Evolutionary conservation across 306 rosid species (phyloP).

Genomic region (Heteromeles arbutifolia): DNA sequence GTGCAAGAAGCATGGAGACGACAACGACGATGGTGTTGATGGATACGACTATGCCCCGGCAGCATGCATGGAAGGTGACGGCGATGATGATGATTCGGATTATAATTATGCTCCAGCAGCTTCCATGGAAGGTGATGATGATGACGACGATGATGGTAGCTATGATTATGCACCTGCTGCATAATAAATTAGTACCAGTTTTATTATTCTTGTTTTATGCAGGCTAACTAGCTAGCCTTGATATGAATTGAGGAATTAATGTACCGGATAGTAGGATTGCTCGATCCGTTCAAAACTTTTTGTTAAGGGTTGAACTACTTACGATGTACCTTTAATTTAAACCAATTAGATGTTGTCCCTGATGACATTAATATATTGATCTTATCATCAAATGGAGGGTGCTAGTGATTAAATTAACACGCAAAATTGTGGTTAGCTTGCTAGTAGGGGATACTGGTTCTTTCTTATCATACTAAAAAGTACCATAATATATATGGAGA

Average conservation of each 20-base stretch:
- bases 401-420: no score
- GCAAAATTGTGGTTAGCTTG: no score
- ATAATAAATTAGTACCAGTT: background rate
- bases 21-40: background rate
- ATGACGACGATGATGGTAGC: background rate
- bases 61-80: background rate
- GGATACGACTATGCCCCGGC: slow-evolving; percentile 4
- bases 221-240: background rate
- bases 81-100: background rate
- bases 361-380: no score
- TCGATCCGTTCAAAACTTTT: background rate
- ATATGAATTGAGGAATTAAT: background rate
- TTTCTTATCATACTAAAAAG: no score
- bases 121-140: background rate
- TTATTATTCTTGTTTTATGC: background rate
- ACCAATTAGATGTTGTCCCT: no score
- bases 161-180: slow-evolving; percentile 18
- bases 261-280: background rate
- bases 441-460: no score
- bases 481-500: no score
- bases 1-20: slow-evolving; percentile 8
- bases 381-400: no score
- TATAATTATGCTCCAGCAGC: slow-evolving; percentile 8
- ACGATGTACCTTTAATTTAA: background rate
- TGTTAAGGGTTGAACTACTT: background rate